These are phyloP conservation scores for Pseudopyricularia cyperi DNA, from an alignment of 2,329 filamentous ascomycete species.

Conservation along the genomic window DNA sequence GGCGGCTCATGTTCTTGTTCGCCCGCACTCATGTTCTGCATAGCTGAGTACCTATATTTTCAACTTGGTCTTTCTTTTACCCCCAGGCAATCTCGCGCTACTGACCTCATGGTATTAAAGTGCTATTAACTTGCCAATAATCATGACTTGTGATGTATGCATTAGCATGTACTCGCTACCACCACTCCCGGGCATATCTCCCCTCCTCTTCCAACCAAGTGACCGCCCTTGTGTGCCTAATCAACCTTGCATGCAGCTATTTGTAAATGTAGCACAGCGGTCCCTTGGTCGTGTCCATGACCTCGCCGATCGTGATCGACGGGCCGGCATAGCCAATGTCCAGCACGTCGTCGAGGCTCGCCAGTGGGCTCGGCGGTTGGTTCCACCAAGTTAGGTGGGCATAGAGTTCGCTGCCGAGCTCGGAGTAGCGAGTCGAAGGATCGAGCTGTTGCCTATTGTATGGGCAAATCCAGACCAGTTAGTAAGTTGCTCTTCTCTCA, in stretches of 20 bases:
- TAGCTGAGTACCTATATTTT: neutral
- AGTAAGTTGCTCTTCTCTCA: neutral
- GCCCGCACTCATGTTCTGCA: neutral
- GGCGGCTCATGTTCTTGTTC: neutral
- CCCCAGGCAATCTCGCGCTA: too few relatives aligned
- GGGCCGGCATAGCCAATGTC: constrained; percentile 16
- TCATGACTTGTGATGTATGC: too few relatives aligned
- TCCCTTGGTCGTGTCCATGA: constrained; percentile 15
- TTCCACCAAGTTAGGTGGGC: constrained; percentile 18
- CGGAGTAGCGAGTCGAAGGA: constrained; percentile 9
- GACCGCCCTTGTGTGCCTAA: neutral
- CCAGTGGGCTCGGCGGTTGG: constrained; percentile 11
- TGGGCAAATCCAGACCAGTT: neutral
- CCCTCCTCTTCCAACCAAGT: neutral
- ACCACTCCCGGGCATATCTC: too few relatives aligned
- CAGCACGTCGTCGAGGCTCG: constrained; percentile 12
- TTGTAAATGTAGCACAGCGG: constrained; percentile 18
- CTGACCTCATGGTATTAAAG: too few relatives aligned
- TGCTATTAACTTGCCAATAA: too few relatives aligned
- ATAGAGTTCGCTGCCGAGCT: constrained; percentile 13
- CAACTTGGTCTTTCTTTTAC: too few relatives aligned
- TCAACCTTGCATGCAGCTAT: constrained; percentile 1
- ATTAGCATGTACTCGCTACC: too few relatives aligned
- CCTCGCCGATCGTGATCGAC: constrained; percentile 13
- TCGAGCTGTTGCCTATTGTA: constrained; percentile 10